These are phyloP conservation scores for Penicillium roqueforti DNA, from an alignment of 495 filamentous ascomycete species.

Conservation along the genomic window DNA sequence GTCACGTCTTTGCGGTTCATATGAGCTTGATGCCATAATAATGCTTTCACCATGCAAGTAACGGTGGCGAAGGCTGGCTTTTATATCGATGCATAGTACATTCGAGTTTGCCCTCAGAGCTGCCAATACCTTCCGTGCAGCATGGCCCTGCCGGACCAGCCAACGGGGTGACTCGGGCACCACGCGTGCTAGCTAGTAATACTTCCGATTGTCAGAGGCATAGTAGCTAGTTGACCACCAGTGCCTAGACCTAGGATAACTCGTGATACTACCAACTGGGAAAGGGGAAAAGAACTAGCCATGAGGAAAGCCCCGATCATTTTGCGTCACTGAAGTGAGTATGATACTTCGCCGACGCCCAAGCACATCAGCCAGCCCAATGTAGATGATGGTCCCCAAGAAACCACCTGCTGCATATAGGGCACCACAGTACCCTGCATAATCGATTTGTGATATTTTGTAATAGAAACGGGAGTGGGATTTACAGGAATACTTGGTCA, in stretches of 20 bases:
- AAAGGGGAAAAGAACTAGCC: constrained; percentile 27
- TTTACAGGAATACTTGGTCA: background rate
- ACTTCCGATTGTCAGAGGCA: constrained; percentile 50
- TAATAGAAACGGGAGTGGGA: no score
- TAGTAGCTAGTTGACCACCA: constrained; percentile 38
- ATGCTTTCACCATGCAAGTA: no score
- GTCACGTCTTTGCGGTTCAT: no score
- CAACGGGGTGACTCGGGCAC: constrained; percentile 56
- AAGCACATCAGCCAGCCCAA: constrained; percentile 19
- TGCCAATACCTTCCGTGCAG: constrained; percentile 41
- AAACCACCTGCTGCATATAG: constrained; percentile 23
- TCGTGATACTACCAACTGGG: constrained; percentile 21
- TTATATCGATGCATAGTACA: no score
- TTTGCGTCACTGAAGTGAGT: constrained; percentile 12
- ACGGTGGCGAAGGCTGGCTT: no score
- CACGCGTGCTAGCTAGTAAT: constrained; percentile 31
- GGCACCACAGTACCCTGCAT: constrained; percentile 22
- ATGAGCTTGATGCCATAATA: no score
- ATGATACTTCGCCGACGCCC: constrained; percentile 23
- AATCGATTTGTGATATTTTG: constrained; percentile 15
- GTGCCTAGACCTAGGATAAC: constrained; percentile 54
- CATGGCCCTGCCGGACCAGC: constrained; percentile 46
- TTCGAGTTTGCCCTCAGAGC: constrained; percentile 24
- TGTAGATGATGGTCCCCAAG: constrained; percentile 20
- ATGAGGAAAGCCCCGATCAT: constrained; percentile 35